These are phyloP conservation scores for Hypoxylon subgilvum DNA, from an alignment of 495 filamentous ascomycete species.

Conservation along the genomic window DNA sequence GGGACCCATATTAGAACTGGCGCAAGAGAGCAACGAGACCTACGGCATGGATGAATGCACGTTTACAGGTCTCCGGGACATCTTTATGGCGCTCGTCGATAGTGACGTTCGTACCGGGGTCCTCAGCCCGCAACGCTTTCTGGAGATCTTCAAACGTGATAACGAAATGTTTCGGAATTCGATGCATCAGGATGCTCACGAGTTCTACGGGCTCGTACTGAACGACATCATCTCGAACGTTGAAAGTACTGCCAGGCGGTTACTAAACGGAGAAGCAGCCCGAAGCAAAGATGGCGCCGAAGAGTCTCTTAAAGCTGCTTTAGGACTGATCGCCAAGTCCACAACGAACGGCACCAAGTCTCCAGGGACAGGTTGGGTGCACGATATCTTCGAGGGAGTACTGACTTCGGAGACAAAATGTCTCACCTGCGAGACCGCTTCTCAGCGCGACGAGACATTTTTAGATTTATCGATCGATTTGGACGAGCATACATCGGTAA, in stretches of 20 bases:
- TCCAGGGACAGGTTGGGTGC: conserved; percentile 83
- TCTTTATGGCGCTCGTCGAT: conserved; percentile 88
- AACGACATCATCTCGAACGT: conserved; percentile 96
- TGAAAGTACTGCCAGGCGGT: conserved; percentile 74
- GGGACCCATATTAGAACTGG: conserved; percentile 81
- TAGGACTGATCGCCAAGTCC: conserved; percentile 50
- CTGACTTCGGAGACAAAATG: conserved; percentile 96
- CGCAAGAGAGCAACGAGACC: conserved; percentile 74
- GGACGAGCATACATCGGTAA: conserved; percentile 94
- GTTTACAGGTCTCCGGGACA: conserved; percentile 93
- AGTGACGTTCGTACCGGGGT: conserved; percentile 85
- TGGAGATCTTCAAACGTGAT: conserved; percentile 90
- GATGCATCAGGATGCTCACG: conserved; percentile 98
- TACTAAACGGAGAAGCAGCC: conserved; percentile 55
- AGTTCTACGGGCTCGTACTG: conserved; percentile 92
- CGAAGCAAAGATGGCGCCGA: conserved; percentile 41
- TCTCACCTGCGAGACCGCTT: conserved; percentile 93
- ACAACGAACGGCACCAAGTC: conserved; percentile 48
- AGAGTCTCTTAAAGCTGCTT: conserved; percentile 51
- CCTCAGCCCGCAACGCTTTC: conserved; percentile 88
- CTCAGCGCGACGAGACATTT: conserved; percentile 93
- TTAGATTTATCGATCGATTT: conserved; percentile 95
- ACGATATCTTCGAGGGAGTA: conserved; percentile 94
- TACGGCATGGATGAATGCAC: conserved; percentile 95
- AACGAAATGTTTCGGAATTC: conserved; percentile 97